phyloP scores from a whole-genome alignment of 2,329 filamentous ascomycete species.

The Phyllosticta capitalensis region DNA sequence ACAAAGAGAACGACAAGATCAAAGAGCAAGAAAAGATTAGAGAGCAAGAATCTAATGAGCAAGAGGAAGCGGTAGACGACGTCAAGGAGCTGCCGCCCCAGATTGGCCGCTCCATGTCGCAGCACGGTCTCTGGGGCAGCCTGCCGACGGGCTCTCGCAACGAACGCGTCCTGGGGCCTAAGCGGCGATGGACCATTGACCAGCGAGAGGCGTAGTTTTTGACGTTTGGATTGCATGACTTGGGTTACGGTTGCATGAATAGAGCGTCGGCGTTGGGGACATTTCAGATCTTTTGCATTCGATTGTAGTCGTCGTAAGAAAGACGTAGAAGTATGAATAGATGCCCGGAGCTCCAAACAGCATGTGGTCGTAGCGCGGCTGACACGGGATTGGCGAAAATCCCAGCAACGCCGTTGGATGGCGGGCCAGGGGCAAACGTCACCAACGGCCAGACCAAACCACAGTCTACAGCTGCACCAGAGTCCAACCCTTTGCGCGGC shows the following conservation, averaged over 20 bases:
- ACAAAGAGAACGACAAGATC: constrained; percentile 19
- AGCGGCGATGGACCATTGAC: constrained; percentile 35
- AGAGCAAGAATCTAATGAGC: constrained; percentile 16
- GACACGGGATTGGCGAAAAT: not conserved
- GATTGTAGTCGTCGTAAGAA: not conserved
- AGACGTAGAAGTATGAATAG: not conserved
- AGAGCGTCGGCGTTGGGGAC: constrained; percentile 8
- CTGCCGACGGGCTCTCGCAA: constrained; percentile 22
- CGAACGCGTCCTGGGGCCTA: constrained; percentile 29
- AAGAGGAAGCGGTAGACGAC: constrained; percentile 22
- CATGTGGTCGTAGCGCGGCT: not conserved
- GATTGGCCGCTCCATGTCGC: constrained; percentile 15
- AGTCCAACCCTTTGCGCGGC: not conserved
- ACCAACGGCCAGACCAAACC: not conserved
- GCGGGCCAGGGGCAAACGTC: not conserved
- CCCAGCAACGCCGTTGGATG: not conserved
- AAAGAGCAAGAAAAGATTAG: constrained; percentile 12
- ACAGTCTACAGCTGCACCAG: not conserved
- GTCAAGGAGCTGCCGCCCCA: constrained; percentile 21
- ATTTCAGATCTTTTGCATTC: not conserved
- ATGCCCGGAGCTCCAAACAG: not conserved
- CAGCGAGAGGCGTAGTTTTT: constrained; percentile 1
- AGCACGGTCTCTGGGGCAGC: constrained; percentile 37
- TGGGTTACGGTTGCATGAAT: not conserved
- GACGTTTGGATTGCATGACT: not conserved